These are phyloP conservation scores for Discostella pseudostelligera DNA, from an alignment of 108 stramenopile genomes.

Conservation along the genomic window DNA sequence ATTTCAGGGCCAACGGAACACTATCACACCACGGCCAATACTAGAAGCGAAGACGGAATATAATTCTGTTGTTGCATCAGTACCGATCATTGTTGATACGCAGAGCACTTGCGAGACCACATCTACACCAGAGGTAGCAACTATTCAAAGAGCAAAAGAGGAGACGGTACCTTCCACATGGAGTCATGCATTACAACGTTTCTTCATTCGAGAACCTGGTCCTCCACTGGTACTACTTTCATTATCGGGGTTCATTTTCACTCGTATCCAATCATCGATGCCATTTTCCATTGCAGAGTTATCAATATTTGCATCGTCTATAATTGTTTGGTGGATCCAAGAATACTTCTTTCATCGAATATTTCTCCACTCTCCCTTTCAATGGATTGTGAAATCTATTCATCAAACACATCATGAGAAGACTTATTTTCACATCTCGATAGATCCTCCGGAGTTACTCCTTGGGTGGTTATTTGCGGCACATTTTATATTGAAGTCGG, in stretches of 20 bases:
- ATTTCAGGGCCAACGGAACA: too few species aligned
- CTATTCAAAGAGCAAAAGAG: not conserved
- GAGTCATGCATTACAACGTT: conserved; percentile 30
- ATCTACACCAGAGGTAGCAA: not conserved
- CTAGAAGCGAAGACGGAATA: too few species aligned
- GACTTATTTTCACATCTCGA: conserved; percentile 59
- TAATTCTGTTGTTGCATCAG: too few species aligned
- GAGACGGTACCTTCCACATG: conserved; percentile 37
- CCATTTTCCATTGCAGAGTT: conserved; percentile 28
- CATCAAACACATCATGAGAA: conserved; percentile 63
- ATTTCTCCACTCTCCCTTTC: conserved; percentile 53
- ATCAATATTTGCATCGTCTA: conserved; percentile 29
- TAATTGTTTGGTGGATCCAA: conserved; percentile 66
- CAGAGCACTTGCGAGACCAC: not conserved
- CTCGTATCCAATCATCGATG: conserved; percentile 19
- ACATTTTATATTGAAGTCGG: conserved; percentile 33
- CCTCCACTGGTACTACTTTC: conserved; percentile 43
- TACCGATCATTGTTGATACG: too few species aligned
- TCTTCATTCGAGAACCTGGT: conserved; percentile 38
- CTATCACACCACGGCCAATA: too few species aligned
- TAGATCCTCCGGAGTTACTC: conserved; percentile 58
- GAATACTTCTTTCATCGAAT: conserved; percentile 59
- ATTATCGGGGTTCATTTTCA: conserved; percentile 21
- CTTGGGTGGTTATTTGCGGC: conserved; percentile 57
- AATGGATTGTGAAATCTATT: conserved; percentile 69